Conservation (phyloP, 73 alveolate species). For the Paramecium octaurelia region DNA sequence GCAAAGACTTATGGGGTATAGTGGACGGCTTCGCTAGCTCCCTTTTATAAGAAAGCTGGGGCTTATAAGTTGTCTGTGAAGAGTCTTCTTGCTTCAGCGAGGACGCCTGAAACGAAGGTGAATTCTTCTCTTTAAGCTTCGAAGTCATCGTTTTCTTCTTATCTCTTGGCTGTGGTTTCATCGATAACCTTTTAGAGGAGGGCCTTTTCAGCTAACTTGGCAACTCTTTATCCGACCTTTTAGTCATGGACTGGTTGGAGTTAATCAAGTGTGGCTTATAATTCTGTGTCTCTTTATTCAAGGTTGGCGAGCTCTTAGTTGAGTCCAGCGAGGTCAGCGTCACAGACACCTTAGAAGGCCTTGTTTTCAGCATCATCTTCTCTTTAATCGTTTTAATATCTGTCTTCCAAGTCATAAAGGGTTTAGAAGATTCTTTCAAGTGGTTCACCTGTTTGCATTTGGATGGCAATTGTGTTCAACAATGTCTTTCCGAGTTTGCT, state of each 20-base stretch:
- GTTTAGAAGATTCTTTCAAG: slow-evolving; percentile 52
- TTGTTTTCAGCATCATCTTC: slow-evolving; percentile 49
- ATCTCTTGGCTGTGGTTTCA: slow-evolving; percentile 38
- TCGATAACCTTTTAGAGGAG: slow-evolving; percentile 23
- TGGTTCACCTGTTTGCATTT: slow-evolving; percentile 50
- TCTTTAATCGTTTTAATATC: slow-evolving; percentile 28
- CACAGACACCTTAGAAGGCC: slow-evolving; percentile 46
- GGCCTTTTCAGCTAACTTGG: slow-evolving; percentile 46
- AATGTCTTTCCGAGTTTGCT: slow-evolving; percentile 33
- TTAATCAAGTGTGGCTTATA: not conserved
- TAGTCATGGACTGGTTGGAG: slow-evolving; percentile 45
- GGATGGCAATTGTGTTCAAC: slow-evolving; percentile 47
- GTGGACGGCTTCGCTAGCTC: slow-evolving; percentile 1
- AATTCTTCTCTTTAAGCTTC: slow-evolving; percentile 50
- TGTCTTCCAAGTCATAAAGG: slow-evolving; percentile 46
- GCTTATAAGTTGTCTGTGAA: slow-evolving; percentile 57
- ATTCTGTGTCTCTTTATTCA: slow-evolving; percentile 46
- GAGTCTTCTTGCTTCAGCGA: slow-evolving; percentile 66
- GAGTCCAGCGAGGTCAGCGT: slow-evolving; percentile 51
- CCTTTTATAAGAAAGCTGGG: slow-evolving; percentile 50
- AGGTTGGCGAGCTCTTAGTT: slow-evolving; percentile 30
- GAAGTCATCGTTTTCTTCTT: not conserved
- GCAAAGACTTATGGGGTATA: slow-evolving; percentile 47
- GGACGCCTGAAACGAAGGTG: slow-evolving; percentile 52
- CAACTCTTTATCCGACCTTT: slow-evolving; percentile 49